phyloP scores from a whole-genome alignment of 2,329 filamentous ascomycete species.

The Stemphylium beticola region DNA sequence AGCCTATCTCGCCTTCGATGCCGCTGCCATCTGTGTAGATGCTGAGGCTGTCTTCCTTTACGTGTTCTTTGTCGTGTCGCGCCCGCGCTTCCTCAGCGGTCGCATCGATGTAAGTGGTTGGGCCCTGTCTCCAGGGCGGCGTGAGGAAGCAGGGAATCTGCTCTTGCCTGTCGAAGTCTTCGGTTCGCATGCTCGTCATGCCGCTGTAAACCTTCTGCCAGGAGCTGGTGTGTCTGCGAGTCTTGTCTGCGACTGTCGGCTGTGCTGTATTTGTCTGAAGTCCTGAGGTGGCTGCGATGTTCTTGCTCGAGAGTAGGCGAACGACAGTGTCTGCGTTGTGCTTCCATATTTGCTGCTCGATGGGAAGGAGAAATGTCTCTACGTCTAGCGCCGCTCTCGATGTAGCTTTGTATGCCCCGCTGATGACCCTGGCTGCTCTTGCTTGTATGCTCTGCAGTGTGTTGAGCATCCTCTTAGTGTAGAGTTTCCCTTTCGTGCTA shows the following conservation, averaged over 20 bases:
- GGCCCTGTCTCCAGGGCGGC: slow-evolving; percentile 15
- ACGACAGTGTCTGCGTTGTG: slow-evolving; percentile 20
- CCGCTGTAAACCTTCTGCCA: slow-evolving; percentile 19
- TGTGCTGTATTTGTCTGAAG: slow-evolving; percentile 5
- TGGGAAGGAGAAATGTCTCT: slow-evolving; percentile 11
- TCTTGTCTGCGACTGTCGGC: slow-evolving; percentile 1
- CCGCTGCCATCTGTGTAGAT: slow-evolving; percentile 31
- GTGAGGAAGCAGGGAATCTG: slow-evolving; percentile 22
- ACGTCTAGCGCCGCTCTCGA: slow-evolving; percentile 24
- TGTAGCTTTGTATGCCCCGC: slow-evolving; percentile 30
- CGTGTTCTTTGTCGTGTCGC: slow-evolving; percentile 18
- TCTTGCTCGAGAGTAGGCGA: slow-evolving; percentile 13
- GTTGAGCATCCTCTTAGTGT: slow-evolving; percentile 22
- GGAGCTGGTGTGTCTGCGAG: slow-evolving; percentile 9
- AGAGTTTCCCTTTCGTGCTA: slow-evolving; percentile 18
- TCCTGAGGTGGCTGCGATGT: slow-evolving; percentile 14
- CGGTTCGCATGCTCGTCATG: slow-evolving; percentile 10
- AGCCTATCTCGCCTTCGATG: slow-evolving; percentile 21
- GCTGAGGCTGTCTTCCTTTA: slow-evolving; percentile 18
- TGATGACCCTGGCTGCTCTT: slow-evolving; percentile 28
- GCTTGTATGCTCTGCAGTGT: slow-evolving; percentile 24
- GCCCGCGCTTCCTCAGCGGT: slow-evolving; percentile 14
- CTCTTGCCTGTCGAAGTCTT: slow-evolving; percentile 14
- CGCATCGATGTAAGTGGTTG: slow-evolving; percentile 18
- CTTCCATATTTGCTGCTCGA: slow-evolving; percentile 24